These are phyloP conservation scores for Volvariella volvacea DNA, from an alignment of 1,284 basidiomycete genomes.

Conservation along the genomic window DNA sequence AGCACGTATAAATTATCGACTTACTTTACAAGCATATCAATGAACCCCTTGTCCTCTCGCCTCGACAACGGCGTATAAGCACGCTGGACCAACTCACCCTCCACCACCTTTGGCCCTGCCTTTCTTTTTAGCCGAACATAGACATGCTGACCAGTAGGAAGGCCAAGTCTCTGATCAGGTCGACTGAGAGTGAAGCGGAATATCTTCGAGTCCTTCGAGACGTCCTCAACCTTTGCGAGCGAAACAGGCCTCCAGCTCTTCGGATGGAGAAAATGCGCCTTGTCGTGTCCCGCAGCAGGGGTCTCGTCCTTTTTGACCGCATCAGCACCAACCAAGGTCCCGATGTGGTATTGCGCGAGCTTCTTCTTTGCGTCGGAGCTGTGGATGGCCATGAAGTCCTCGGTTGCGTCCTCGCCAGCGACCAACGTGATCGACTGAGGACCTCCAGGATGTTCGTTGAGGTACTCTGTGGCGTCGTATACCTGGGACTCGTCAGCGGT, in stretches of 20 bases:
- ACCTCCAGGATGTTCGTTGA: slow-evolving; percentile 61
- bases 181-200: slow-evolving; percentile 53
- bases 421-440: slow-evolving; percentile 51
- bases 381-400: slow-evolving; percentile 44
- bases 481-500: no score
- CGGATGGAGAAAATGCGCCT: slow-evolving; percentile 36
- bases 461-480: slow-evolving; percentile 47
- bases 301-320: not conserved
- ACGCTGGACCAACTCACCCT: no score
- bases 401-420: slow-evolving; percentile 58
- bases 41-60: slow-evolving; percentile 34
- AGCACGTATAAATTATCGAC: slow-evolving; percentile 1
- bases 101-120: no score
- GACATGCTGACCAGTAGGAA: slow-evolving; percentile 63
- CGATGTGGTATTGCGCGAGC: slow-evolving; percentile 36
- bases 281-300: slow-evolving; percentile 7
- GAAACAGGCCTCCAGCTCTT: slow-evolving; percentile 47
- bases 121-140: no score
- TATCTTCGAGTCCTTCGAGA: slow-evolving; percentile 46
- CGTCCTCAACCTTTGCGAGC: slow-evolving; percentile 31
- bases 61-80: no score
- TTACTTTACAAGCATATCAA: slow-evolving; percentile 32
- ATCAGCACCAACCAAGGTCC: slow-evolving; percentile 12
- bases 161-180: slow-evolving; percentile 46
- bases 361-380: slow-evolving; percentile 42